Evolutionary conservation across 441 rosid species (phyloP).

Genomic region (Gossypium davidsonii): DNA sequence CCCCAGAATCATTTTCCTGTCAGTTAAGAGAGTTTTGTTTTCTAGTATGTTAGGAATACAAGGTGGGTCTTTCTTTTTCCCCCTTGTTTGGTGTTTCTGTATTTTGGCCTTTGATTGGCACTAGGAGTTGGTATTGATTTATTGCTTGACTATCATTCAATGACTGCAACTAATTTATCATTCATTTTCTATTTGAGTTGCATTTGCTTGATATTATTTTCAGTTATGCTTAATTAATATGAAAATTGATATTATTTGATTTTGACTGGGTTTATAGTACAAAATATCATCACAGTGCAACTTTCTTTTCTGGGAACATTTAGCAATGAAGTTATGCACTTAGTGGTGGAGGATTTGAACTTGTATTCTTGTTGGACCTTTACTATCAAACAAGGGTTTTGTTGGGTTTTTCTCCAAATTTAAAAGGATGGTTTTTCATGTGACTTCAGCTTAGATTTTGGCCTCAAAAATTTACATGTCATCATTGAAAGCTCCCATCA

Average conservation of each 20-base stretch:
- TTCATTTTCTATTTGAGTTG: not conserved
- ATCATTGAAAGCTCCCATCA: not conserved
- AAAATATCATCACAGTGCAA: not conserved
- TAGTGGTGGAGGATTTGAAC: not conserved
- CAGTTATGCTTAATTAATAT: not conserved
- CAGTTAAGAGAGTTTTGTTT: not conserved
- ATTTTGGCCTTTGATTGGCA: slow-evolving; percentile 3
- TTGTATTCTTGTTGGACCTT: not conserved
- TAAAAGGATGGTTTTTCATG: not conserved
- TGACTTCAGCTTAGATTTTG: not conserved
- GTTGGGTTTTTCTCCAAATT: slow-evolving; percentile 3
- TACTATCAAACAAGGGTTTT: not conserved
- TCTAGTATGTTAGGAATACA: not conserved
- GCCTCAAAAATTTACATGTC: not conserved
- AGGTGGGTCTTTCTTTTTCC: not conserved
- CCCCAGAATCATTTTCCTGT: not conserved
- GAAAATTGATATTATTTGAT: not conserved
- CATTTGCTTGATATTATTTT: not conserved
- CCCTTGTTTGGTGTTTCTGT: not conserved
- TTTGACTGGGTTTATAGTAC: not conserved
- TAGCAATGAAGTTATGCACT: not conserved
- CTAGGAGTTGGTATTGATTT: slow-evolving; percentile 3
- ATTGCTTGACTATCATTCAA: not conserved
- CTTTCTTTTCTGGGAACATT: not conserved
- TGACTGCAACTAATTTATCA: not conserved